Evolutionary conservation across 2,329 filamentous ascomycete species (phyloP).

Genomic region (Claviceps maximensis): DNA sequence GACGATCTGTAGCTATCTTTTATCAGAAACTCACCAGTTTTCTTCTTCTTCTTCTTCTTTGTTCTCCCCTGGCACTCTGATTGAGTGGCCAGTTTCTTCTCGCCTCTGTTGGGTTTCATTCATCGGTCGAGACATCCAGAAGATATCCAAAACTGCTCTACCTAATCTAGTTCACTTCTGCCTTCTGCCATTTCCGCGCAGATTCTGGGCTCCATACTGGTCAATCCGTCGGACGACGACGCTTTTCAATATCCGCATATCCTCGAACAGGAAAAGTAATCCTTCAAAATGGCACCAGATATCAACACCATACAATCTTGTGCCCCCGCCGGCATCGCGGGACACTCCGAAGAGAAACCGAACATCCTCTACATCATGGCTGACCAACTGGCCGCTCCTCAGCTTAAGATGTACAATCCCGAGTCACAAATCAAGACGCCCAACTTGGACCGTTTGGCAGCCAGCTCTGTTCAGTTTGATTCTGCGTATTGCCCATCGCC

Average conservation of each 20-base stretch:
- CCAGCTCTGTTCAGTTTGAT: conserved; percentile 76
- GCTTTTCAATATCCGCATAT: background rate
- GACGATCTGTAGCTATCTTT: conserved; percentile 11
- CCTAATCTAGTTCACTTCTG: background rate
- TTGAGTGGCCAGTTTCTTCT: conserved; percentile 1
- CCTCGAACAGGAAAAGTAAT: background rate
- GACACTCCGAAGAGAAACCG: conserved; percentile 19
- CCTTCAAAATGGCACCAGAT: conserved; percentile 54
- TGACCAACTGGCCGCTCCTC: conserved; percentile 81
- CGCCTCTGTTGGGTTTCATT: conserved; percentile 3
- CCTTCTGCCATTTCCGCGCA: background rate
- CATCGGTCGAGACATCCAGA: background rate
- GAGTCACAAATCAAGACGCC: conserved; percentile 85
- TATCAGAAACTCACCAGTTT: conserved; percentile 10
- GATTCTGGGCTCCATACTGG: no score
- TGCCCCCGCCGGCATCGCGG: conserved; percentile 19
- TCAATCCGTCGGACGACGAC: background rate
- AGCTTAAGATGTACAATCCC: conserved; percentile 84
- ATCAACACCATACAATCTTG: conserved; percentile 57
- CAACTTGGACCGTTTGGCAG: conserved; percentile 71
- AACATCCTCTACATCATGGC: conserved; percentile 76
- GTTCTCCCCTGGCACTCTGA: conserved; percentile 7
- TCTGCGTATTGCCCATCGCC: conserved; percentile 91
- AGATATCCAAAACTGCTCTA: background rate
- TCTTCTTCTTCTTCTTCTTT: conserved; percentile 9